Conservation (phyloP, 257 asterid species). For the Galeopsis tetrahit region DNA sequence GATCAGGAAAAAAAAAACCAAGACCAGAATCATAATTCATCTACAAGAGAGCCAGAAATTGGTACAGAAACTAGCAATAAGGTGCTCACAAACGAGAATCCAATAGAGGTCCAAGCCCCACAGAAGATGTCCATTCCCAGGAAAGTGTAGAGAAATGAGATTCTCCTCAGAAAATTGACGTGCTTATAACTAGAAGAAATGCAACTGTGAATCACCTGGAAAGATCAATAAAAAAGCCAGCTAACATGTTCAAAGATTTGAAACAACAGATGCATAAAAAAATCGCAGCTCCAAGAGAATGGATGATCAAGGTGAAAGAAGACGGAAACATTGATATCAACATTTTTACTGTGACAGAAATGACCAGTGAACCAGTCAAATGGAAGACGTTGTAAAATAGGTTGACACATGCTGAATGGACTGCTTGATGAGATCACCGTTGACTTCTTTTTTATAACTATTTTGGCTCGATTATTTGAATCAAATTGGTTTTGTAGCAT, state of each 20-base stretch:
- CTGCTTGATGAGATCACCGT: conserved; percentile 68
- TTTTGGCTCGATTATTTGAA: conserved; percentile 42
- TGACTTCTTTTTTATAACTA: conserved; percentile 49
- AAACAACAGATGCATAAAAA: conserved; percentile 48
- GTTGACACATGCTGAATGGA: conserved; percentile 73
- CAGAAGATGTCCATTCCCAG: conserved; percentile 36
- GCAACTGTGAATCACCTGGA: conserved; percentile 32
- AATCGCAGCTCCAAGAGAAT: conserved; percentile 31
- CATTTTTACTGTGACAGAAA: conserved; percentile 30
- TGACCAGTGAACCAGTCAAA: conserved; percentile 41
- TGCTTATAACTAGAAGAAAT: conserved; percentile 41
- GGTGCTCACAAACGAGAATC: conserved; percentile 37
- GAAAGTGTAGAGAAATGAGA: conserved; percentile 45
- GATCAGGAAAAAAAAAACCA: conserved; percentile 35
- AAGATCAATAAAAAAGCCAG: conserved; percentile 40
- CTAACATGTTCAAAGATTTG: conserved; percentile 46
- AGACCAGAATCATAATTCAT: conserved; percentile 32
- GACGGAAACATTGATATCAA: conserved; percentile 30
- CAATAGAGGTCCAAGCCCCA: conserved; percentile 36
- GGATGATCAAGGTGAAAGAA: conserved; percentile 36
- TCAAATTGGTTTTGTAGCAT: conserved; percentile 30
- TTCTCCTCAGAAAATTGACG: conserved; percentile 48
- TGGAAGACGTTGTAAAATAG: conserved; percentile 59
- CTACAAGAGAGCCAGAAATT: conserved; percentile 28
- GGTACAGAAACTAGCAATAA: conserved; percentile 22